phyloP scores from a whole-genome alignment of 345 rosid species.

The Physaria fendleri region DNA sequence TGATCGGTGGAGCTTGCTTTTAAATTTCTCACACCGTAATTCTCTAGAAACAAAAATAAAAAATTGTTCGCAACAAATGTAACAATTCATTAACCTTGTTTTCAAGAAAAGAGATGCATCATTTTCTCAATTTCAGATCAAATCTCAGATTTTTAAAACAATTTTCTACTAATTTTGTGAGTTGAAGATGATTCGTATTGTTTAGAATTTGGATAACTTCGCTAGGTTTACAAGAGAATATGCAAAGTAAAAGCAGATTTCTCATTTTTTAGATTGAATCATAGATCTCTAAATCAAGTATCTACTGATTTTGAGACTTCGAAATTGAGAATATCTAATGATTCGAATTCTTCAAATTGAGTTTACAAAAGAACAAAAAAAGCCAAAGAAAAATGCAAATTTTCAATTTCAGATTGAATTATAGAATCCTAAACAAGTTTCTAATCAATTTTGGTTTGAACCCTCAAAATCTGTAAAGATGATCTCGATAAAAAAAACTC shows the following conservation, averaged over 20 bases:
- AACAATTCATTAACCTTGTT: slow-evolving; percentile 1
- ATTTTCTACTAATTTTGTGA: background rate
- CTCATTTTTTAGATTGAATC: background rate
- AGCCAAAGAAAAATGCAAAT: too few relatives aligned
- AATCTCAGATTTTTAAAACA: background rate
- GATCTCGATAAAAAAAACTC: too few relatives aligned
- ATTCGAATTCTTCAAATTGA: too few relatives aligned
- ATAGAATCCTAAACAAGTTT: too few relatives aligned
- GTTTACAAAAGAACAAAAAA: too few relatives aligned
- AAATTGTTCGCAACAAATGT: slow-evolving; percentile 45
- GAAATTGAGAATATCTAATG: too few relatives aligned
- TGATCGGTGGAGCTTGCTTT: too few relatives aligned
- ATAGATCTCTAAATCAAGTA: background rate
- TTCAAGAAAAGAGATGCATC: background rate
- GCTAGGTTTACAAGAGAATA: background rate
- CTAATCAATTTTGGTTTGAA: too few relatives aligned
- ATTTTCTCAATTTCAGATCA: background rate
- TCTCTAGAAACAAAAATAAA: slow-evolving; percentile 70
- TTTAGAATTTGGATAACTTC: background rate
- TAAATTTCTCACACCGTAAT: slow-evolving; percentile 75
- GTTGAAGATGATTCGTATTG: too few relatives aligned
- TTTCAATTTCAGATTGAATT: too few relatives aligned
- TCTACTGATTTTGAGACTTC: background rate
- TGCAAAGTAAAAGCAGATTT: background rate
- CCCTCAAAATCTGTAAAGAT: too few relatives aligned